Evolutionary conservation across 2,329 filamentous ascomycete genomes (phyloP).

Genomic region (Colletotrichum coccodes): DNA sequence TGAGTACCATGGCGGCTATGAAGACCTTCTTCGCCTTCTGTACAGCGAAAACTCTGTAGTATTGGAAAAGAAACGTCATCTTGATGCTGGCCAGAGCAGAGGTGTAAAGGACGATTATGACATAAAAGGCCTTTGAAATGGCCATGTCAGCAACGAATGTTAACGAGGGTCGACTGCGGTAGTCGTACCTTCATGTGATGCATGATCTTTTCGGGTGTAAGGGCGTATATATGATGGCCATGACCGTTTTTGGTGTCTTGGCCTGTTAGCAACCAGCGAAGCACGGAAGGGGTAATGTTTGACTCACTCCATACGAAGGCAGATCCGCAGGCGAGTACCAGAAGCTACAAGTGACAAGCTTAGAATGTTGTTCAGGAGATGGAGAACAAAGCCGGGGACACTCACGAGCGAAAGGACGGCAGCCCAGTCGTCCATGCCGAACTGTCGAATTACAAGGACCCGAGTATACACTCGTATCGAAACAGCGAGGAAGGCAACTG

Average conservation of each 20-base stretch:
- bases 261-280: not conserved
- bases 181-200: slow-evolving; percentile 20
- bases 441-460: slow-evolving; percentile 36
- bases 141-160: not conserved
- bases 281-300: no score
- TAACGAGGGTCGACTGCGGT: accelerated
- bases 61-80: slow-evolving; percentile 48
- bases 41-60: slow-evolving; percentile 46
- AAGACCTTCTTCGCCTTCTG: slow-evolving; percentile 40
- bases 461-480: slow-evolving; percentile 36
- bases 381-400: not conserved
- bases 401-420: slow-evolving; percentile 39
- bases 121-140: slow-evolving; percentile 40
- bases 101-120: slow-evolving; percentile 45
- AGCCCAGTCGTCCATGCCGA: slow-evolving; percentile 40
- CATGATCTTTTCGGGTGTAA: slow-evolving; percentile 7
- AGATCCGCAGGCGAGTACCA: slow-evolving; percentile 21
- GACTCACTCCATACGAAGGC: slow-evolving; percentile 23
- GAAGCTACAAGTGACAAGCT: not conserved
- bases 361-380: not conserved
- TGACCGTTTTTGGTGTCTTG: slow-evolving; percentile 30
- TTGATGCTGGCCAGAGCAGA: slow-evolving; percentile 43
- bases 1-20: slow-evolving; percentile 38
- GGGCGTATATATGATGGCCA: slow-evolving; percentile 32
- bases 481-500: slow-evolving; percentile 22